Percentiles rank a stretch among this genome's conserved stretches.
phyloP scores from a whole-genome alignment of 208 protist species.

The Leishmania amazonensis region DNA sequence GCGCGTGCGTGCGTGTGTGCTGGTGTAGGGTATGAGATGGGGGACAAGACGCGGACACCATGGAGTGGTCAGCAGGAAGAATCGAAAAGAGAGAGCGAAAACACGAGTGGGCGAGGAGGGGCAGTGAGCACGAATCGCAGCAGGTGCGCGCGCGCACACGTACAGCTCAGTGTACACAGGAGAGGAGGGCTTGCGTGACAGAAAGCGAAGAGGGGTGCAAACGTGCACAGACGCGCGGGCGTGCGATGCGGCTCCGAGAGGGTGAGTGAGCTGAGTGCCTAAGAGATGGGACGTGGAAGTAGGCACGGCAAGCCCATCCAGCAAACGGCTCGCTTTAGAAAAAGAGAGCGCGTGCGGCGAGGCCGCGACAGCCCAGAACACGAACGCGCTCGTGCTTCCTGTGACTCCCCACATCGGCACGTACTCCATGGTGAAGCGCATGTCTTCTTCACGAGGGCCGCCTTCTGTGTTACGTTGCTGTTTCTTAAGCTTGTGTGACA shows the following conservation, averaged over 20 bases:
- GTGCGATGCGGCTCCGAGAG: not conserved
- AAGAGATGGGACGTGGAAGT: not conserved
- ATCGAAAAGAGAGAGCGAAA: not conserved
- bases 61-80: not conserved
- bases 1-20: not conserved
- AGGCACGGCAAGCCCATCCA: not conserved
- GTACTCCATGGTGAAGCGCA: not conserved
- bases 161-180: not conserved
- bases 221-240: not conserved
- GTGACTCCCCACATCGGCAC: not conserved
- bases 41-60: not conserved
- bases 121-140: not conserved
- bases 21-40: not conserved
- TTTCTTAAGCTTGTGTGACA: not conserved
- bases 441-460: not conserved
- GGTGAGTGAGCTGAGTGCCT: not conserved
- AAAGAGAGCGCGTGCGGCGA: not conserved
- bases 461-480: not conserved
- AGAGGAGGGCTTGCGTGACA: not conserved
- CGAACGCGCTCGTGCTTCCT: not conserved
- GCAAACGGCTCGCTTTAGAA: not conserved
- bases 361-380: not conserved
- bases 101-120: not conserved
- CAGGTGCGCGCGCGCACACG: not conserved
- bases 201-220: not conserved